Evolutionary conservation across 331 rosid genomes (phyloP).

Genomic region (Rhamnella rubrinervis): DNA sequence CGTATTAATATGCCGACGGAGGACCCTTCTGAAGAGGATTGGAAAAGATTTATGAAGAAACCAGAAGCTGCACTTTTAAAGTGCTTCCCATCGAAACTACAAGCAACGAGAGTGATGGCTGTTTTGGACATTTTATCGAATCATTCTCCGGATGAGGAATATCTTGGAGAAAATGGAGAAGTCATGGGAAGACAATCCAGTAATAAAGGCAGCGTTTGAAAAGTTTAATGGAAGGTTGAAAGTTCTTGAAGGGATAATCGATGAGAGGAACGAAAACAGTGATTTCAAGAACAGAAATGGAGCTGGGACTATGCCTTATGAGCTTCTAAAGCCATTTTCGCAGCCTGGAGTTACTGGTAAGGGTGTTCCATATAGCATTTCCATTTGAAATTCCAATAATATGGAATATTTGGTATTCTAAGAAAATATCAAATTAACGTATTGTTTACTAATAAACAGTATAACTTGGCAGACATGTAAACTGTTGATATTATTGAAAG

Average conservation of each 20-base stretch:
- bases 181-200: slow-evolving; percentile 60
- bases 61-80: slow-evolving; percentile 48
- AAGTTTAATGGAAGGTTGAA: slow-evolving; percentile 47
- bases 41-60: slow-evolving; percentile 41
- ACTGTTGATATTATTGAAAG: no score
- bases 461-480: no score
- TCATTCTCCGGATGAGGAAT: slow-evolving; percentile 82
- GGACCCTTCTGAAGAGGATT: slow-evolving; percentile 49
- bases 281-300: slow-evolving; percentile 62
- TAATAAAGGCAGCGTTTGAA: slow-evolving; percentile 54
- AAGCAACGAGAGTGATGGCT: slow-evolving; percentile 65
- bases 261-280: slow-evolving; percentile 46
- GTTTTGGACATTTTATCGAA: slow-evolving; percentile 64
- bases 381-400: slow-evolving; percentile 42
- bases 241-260: slow-evolving; percentile 47
- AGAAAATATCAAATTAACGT: no score
- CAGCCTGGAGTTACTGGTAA: slow-evolving; percentile 64
- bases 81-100: slow-evolving; percentile 71
- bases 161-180: slow-evolving; percentile 63
- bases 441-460: no score
- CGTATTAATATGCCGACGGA: slow-evolving; percentile 52
- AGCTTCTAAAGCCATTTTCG: slow-evolving; percentile 73
- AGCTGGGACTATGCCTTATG: slow-evolving; percentile 67
- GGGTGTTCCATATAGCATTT: slow-evolving; percentile 83
- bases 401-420: not conserved